Evolutionary conservation across 2,329 filamentous ascomycete species (phyloP), one percentile per base, ranked within the genome.

Genomic region (Ceratocystis diversiconidia): DNA sequence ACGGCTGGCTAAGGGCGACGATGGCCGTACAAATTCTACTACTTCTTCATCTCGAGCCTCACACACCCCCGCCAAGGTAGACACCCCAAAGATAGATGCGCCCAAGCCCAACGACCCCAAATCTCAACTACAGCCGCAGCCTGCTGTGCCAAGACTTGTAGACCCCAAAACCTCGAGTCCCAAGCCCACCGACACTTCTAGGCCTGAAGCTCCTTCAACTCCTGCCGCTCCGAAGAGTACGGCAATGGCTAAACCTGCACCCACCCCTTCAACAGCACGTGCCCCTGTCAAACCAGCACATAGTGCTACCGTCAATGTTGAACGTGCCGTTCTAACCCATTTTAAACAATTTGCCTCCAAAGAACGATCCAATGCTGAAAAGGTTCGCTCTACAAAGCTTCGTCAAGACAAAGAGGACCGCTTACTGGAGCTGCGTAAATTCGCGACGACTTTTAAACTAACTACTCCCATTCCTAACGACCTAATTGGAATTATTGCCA

Each of bases 391-490:
- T 68, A 81, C 75, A 70, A 86, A 85, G 73, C 80, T 80, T 8
- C 84, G 81, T 72, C 81, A 80, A 67, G 94, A 97, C 73, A 95
- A 95, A 74, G 90, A 92, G 70, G 85, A 94, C 69, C 96, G 95
- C 75, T 76, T 99, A 68, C 95, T 90, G 67, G 94, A 99, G 76
- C 77, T 99, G 66, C 95, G 94, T 79, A 96, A 92, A 72, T 99
- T 99, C 75, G 90, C 94, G 0, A 84, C 86, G 70, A 94, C 84
- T 73, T 99, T 99, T 80, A 97, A 97, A 77, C 82, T 99, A 19
- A 87, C 89, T 62, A 96, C 92, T 2, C 91, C 92, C 5, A 91
- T 99, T 10, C 94, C 94, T 1, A 86, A 84, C 63, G 94, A 99
- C 74, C 77, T 99, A 44, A 91, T 99, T 32, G 87, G 90, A 1